A percentile compares a stretch with the other conserved stretches of the same genome.
These are phyloP conservation scores for Flaveria ramosissima DNA, from an alignment of 129 eudicot species.

Conservation along the genomic window DNA sequence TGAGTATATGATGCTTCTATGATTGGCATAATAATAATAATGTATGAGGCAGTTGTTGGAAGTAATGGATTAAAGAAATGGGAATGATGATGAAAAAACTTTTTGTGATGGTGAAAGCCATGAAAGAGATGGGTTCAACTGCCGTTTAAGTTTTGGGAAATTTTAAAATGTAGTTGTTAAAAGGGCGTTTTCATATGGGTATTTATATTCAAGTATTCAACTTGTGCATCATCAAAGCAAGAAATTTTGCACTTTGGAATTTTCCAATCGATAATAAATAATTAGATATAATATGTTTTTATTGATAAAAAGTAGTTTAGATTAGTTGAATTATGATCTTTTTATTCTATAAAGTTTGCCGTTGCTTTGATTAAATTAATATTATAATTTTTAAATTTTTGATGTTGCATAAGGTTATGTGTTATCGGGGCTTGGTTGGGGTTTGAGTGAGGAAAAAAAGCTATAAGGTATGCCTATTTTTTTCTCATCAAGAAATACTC, in stretches of 20 bases:
- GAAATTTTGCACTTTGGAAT: conserved; percentile 16
- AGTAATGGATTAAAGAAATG: conserved; percentile 22
- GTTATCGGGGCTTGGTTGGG: too few species aligned
- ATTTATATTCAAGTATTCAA: background rate
- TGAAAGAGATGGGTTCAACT: conserved; percentile 35
- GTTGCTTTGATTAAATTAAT: background rate
- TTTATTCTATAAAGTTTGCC: background rate
- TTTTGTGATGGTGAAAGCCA: conserved; percentile 31
- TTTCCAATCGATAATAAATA: background rate
- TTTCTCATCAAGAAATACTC: too few species aligned
- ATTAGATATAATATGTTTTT: background rate
- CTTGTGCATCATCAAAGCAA: conserved; percentile 19
- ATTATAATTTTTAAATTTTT: background rate
- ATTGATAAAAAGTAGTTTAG: background rate
- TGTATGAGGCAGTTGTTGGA: conserved; percentile 12
- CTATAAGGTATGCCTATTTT: too few species aligned
- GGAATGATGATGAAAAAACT: conserved; percentile 31
- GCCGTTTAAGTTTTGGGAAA: conserved; percentile 25
- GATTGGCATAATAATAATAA: conserved; percentile 11
- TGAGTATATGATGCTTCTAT: conserved; percentile 16
- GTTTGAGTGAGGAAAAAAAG: too few species aligned
- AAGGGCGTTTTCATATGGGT: background rate
- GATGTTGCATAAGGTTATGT: too few species aligned
- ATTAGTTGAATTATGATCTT: background rate
- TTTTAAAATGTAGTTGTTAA: conserved; percentile 37